Evolutionary conservation across 371 early-diverging fungal species (phyloP).

Genomic region (Apophysomyces sp.): DNA sequence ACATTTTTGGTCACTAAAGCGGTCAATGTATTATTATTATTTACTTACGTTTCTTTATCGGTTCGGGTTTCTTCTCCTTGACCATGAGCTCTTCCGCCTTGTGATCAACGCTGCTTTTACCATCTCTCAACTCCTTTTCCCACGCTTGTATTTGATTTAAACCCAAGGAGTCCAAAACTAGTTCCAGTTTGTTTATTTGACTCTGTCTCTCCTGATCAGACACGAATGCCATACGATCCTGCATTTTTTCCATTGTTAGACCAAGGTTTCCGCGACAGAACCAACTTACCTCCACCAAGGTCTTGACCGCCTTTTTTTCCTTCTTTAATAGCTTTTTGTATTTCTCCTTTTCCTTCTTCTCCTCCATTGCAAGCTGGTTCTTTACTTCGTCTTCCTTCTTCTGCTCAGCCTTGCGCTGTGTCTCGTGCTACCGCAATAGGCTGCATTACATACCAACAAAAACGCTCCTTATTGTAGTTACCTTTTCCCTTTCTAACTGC

Average conservation of each 20-base stretch:
- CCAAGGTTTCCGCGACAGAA: not conserved
- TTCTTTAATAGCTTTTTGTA: not conserved
- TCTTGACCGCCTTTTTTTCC: not conserved
- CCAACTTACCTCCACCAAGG: not conserved
- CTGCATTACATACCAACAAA: not conserved
- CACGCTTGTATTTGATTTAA: constrained; percentile 21
- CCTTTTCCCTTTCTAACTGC: not conserved
- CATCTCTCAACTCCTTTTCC: constrained; percentile 17
- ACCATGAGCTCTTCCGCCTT: not conserved
- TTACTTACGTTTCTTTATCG: not conserved
- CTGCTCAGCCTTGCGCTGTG: constrained; percentile 5
- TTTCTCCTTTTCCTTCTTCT: not conserved
- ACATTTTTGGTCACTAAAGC: not conserved
- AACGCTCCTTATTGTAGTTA: not conserved
- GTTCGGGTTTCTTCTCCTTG: constrained; percentile 10
- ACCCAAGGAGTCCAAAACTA: not conserved
- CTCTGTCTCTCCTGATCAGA: not conserved
- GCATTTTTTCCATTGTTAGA: not conserved
- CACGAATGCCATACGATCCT: not conserved
- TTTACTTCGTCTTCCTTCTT: not conserved
- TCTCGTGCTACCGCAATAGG: constrained; percentile 6
- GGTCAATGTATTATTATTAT: not conserved
- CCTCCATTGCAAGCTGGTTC: not conserved
- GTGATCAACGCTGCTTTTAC: not conserved
- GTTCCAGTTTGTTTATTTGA: not conserved